These are phyloP conservation scores for Alternaria sp. DNA, from an alignment of 2,329 filamentous ascomycete genomes.

Conservation along the genomic window DNA sequence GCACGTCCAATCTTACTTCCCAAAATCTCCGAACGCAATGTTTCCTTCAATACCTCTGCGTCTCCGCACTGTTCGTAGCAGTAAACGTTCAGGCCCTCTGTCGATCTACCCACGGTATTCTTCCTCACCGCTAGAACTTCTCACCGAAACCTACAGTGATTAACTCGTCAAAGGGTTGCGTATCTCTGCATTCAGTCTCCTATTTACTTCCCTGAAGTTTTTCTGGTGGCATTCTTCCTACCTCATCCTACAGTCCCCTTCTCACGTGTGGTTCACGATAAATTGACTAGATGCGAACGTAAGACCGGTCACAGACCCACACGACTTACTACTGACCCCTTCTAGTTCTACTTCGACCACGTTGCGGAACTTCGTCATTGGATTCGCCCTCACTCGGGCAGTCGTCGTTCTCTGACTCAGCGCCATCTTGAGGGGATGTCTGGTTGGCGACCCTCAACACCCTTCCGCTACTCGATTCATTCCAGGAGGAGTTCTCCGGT, in stretches of 20 bases:
- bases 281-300: neutral
- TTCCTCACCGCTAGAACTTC: neutral
- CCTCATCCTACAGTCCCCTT: neutral
- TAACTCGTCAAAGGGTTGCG: neutral
- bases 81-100: neutral
- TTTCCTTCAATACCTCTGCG: neutral
- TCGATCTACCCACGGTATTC: neutral
- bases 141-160: neutral
- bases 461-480: fast-evolving
- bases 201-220: neutral
- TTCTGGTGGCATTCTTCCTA: neutral
- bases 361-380: neutral
- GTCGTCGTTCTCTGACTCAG: neutral
- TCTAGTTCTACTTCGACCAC: neutral
- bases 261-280: neutral
- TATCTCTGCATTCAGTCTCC: neutral
- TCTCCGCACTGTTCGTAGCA: neutral
- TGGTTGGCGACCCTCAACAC: neutral
- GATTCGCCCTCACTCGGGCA: neutral
- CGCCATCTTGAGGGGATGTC: neutral
- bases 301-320: neutral
- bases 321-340: neutral
- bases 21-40: neutral
- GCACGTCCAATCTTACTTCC: neutral
- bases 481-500: neutral